Conservation (phyloP, 1,284 basidiomycete genomes). For the Puccinia triticina region DNA sequence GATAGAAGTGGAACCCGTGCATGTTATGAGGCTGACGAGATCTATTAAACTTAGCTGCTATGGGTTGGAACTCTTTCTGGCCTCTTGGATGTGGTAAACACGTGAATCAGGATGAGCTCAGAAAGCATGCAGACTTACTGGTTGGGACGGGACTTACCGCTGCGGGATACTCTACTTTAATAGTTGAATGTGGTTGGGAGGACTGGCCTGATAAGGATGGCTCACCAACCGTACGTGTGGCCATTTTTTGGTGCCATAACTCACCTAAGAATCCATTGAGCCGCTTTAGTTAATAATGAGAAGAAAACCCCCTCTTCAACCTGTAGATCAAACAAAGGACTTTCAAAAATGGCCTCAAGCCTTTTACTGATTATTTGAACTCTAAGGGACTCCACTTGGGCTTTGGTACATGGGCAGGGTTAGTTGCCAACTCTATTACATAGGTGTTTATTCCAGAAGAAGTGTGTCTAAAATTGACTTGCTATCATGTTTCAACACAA, state of each 20-base stretch:
- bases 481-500: too few relatives aligned
- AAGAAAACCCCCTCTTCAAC: not conserved
- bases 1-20: not conserved
- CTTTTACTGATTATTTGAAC: conserved; percentile 3
- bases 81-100: conserved; percentile 19
- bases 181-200: conserved; percentile 44
- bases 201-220: not conserved
- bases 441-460: too few relatives aligned
- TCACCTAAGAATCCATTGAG: too few relatives aligned
- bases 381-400: conserved; percentile 28
- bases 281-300: not conserved
- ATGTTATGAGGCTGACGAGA: not conserved
- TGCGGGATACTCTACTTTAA: conserved; percentile 25
- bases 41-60: conserved; percentile 1
- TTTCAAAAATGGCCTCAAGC: conserved; percentile 8
- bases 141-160: conserved; percentile 1
- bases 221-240: conserved; percentile 3
- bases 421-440: not conserved
- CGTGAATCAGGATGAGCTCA: conserved; percentile 13
- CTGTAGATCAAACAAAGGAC: not conserved
- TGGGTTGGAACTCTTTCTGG: conserved; percentile 41
- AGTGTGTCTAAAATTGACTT: not conserved
- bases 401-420: conserved; percentile 24
- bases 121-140: conserved; percentile 5
- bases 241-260: too few relatives aligned